Evolutionary conservation across 192 early-diverging fungal species (phyloP).

Genomic region (Coemansia sp.): DNA sequence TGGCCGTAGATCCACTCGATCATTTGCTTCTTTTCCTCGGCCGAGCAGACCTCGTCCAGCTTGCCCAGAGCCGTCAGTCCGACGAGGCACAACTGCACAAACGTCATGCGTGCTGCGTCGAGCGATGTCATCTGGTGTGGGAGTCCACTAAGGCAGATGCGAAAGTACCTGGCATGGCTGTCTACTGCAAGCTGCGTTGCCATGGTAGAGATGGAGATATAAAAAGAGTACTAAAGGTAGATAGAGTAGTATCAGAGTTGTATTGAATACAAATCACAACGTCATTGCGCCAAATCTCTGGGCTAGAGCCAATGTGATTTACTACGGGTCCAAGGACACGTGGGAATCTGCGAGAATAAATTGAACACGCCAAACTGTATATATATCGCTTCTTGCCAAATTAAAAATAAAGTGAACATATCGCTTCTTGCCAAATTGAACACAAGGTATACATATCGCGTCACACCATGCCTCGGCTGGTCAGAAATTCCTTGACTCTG

Average conservation of each 20-base stretch:
- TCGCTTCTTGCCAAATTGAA: too few species aligned
- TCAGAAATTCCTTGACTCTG: conserved; percentile 42
- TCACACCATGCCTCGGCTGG: conserved; percentile 24
- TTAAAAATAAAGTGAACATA: too few species aligned
- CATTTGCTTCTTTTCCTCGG: conserved; percentile 66
- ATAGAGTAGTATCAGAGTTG: background rate
- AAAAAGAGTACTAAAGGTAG: background rate
- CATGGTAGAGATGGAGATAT: background rate
- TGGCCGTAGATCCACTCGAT: conserved; percentile 98
- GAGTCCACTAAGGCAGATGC: conserved; percentile 68
- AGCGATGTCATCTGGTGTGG: conserved; percentile 69
- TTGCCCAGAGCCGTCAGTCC: conserved; percentile 80
- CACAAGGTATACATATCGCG: too few species aligned
- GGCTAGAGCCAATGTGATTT: background rate
- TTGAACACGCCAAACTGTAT: too few species aligned
- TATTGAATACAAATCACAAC: background rate
- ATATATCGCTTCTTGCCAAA: conserved; percentile 5
- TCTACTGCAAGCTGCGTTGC: conserved; percentile 51
- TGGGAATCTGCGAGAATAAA: background rate
- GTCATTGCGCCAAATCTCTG: background rate
- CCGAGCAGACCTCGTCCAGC: conserved; percentile 61
- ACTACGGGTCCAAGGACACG: background rate
- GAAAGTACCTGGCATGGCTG: conserved; percentile 76
- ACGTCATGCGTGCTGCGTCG: conserved; percentile 86
- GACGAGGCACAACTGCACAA: conserved; percentile 82